phyloP scores from a whole-genome alignment of 2,329 filamentous ascomycete genomes.

The Colletotrichum zoysiae region DNA sequence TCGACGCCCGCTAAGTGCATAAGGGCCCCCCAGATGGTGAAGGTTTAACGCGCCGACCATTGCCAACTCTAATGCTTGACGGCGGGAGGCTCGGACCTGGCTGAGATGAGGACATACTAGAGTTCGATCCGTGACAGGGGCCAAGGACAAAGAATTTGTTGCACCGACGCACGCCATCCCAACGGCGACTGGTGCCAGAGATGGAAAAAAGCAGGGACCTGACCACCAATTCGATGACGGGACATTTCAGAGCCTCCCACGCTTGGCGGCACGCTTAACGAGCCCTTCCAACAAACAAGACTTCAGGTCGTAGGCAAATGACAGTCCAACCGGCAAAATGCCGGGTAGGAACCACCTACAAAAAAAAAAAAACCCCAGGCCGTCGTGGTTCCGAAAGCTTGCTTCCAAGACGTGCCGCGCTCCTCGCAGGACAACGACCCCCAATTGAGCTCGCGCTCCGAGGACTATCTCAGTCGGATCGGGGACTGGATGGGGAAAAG shows the following conservation, averaged over 20 bases:
- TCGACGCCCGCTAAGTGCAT: conserved; percentile 8
- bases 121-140: conserved; percentile 22
- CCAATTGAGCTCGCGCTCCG: conserved; percentile 14
- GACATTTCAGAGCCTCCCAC: conserved; percentile 3
- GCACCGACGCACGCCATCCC: conserved; percentile 1
- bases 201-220: conserved; percentile 15
- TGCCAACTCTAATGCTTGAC: conserved; percentile 26
- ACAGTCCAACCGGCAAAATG: background rate
- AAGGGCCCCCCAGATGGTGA: background rate
- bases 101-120: conserved; percentile 19
- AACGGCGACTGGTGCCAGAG: conserved; percentile 11
- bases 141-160: conserved; percentile 13
- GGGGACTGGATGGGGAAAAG: conserved; percentile 2
- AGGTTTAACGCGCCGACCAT: conserved; percentile 5
- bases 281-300: background rate
- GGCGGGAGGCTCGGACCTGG: conserved; percentile 33
- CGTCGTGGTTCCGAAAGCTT: background rate
- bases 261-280: conserved; percentile 8
- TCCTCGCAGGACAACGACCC: background rate
- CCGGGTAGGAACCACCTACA: background rate
- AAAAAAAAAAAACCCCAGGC: background rate
- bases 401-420: background rate
- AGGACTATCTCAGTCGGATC: conserved; percentile 18
- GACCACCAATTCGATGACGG: background rate
- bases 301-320: background rate